Base-by-base conservation (phyloP, 2,329 filamentous ascomycete genomes). In the Diaporthe capsici region DNA sequence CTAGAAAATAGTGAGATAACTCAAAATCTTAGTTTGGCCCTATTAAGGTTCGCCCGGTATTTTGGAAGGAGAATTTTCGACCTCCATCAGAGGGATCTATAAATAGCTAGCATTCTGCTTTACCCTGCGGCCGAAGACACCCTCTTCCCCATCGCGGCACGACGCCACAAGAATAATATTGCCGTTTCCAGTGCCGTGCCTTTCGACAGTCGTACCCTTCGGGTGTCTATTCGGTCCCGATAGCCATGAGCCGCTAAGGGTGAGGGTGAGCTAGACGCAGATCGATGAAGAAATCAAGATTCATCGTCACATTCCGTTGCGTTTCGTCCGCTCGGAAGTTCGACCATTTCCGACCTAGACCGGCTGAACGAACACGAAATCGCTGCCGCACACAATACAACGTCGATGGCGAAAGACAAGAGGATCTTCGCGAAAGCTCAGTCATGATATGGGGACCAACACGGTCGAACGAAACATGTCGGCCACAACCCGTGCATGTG, bases 401-500 rank as follows among this genome's bases (percentile, higher is more conserved):
- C 47, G 10, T 53, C n/a, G 34, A 39, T 25, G 34, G 65, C 9
- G 34, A 28, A 42, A 53, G 47, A 28, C 13, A 28, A 53, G 49
- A 28, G 34, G 47, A 55, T 39, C 49, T 31, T 22, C 49, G 51
- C 34, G 17, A 31, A 49, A 10, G 15, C 49, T 42, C 65, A 55
- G n/a, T 70, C 47, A 55, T 42, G 34, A 31, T 25, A 25, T 28
- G 53, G 31, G 65, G 65, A 34, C 34, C 34, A 55, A 39, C 55
- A 37, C 17, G 20, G 9, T 31, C 44, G 39, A 60, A 47, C 9
- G 39, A 55, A 31, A n/a, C 49, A 22, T 39, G 71, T 73, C 71
- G 71, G 71, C 49, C 71, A 73, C 58, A 73, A 60, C 58, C 71
- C 71, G 71, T 65, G 49, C 65, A 70, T 73, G 71, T 73, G 71